A percentile compares a stretch with the other conserved stretches of the same genome.
Evolutionary conservation across 2,329 filamentous ascomycete genomes (phyloP).

Genomic region (Neonectria punicea): DNA sequence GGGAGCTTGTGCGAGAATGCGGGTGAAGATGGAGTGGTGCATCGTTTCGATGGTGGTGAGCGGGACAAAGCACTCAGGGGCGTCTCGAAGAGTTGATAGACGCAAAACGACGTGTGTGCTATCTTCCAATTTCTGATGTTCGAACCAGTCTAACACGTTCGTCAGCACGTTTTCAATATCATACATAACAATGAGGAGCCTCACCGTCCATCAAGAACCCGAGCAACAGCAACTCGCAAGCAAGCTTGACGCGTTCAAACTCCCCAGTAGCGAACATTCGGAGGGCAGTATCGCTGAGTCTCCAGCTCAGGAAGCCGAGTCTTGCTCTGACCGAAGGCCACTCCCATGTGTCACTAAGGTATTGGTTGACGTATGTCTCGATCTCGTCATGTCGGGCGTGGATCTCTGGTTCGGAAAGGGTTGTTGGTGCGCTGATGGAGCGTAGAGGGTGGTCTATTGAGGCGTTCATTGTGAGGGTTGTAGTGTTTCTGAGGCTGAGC

Average conservation of each 20-base stretch:
- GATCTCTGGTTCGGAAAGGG: conserved; percentile 17
- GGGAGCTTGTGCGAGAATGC: conserved; percentile 12
- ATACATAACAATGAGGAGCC: neutral
- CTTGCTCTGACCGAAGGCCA: conserved; percentile 18
- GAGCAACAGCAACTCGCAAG: conserved; percentile 21
- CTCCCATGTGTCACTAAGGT: conserved; percentile 19
- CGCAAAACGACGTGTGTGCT: conserved; percentile 13
- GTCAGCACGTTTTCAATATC: neutral
- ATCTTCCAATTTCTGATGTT: conserved; percentile 19
- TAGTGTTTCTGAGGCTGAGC: neutral
- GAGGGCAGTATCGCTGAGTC: conserved; percentile 18
- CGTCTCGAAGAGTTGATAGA: conserved; percentile 16
- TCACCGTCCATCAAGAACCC: conserved; percentile 26
- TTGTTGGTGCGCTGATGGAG: conserved; percentile 15
- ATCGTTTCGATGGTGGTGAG: conserved; percentile 24
- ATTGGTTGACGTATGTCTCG: conserved; percentile 12
- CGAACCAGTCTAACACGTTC: conserved; percentile 19
- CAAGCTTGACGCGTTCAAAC: conserved; percentile 16
- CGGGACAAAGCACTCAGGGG: conserved; percentile 19
- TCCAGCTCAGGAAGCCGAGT: conserved; percentile 25
- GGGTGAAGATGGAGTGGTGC: conserved; percentile 24
- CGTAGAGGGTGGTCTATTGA: conserved; percentile 14
- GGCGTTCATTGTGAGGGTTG: neutral
- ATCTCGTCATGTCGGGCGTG: conserved; percentile 21
- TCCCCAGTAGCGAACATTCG: conserved; percentile 24